Conservation (phyloP, 2,329 filamentous ascomycete genomes). For the Aphanoascus verrucosus region DNA sequence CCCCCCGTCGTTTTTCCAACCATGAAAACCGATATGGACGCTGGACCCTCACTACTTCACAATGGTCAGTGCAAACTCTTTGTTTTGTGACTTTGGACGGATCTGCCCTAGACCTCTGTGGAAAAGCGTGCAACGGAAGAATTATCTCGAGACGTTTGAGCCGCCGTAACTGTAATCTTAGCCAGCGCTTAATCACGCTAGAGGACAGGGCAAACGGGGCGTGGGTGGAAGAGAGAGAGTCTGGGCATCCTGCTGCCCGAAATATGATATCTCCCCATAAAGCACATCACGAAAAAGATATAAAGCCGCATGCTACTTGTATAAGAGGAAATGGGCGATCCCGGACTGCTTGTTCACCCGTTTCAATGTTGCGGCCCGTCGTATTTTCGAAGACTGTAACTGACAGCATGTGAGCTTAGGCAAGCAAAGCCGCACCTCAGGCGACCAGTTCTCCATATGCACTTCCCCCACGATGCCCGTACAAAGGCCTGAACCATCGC, state of each 20-base stretch:
- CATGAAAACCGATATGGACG: conserved; percentile 5
- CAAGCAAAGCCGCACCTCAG: background rate
- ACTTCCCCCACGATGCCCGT: background rate
- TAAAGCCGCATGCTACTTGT: background rate
- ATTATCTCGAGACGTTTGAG: background rate
- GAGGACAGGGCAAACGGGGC: background rate
- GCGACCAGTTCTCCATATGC: background rate
- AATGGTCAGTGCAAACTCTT: conserved; percentile 6
- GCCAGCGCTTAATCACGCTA: background rate
- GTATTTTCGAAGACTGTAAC: conserved; percentile 1
- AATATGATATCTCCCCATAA: background rate
- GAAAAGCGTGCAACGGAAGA: background rate
- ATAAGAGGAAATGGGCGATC: background rate
- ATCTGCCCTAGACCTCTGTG: background rate
- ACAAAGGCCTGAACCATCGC: background rate
- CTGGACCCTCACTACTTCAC: background rate
- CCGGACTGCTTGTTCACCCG: background rate
- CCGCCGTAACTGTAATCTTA: background rate
- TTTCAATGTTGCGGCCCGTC: background rate
- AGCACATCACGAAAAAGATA: background rate
- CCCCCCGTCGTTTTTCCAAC: background rate
- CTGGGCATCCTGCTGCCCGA: background rate
- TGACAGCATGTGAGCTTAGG: conserved; percentile 5
- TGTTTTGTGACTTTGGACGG: background rate
- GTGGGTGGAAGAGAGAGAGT: background rate